These are phyloP conservation scores for Phytophthora macrochlamydospora DNA, from an alignment of 352 stramenopile species.

Conservation along the genomic window DNA sequence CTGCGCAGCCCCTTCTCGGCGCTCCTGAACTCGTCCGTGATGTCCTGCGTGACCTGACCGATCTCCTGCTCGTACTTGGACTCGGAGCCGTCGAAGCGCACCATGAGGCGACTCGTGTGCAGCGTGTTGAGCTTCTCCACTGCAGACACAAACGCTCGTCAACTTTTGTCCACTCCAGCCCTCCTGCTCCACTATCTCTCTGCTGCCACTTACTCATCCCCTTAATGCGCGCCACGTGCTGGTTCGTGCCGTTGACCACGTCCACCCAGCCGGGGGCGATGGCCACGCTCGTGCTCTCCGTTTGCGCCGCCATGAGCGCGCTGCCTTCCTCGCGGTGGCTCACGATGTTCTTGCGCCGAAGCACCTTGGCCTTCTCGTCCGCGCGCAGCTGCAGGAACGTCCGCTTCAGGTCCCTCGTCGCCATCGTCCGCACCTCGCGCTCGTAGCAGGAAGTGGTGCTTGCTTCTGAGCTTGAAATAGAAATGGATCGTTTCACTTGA, in stretches of 20 bases:
- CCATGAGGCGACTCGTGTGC: constrained; percentile 87
- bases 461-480: background rate
- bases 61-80: constrained; percentile 88
- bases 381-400: constrained; percentile 71
- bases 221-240: constrained; percentile 82
- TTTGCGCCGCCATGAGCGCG: constrained; percentile 62
- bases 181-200: background rate
- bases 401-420: constrained; percentile 80
- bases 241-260: constrained; percentile 79
- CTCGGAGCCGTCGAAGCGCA: constrained; percentile 86
- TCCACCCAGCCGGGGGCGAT: constrained; percentile 79
- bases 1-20: constrained; percentile 76
- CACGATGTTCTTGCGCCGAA: constrained; percentile 87
- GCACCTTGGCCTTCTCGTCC: constrained; percentile 84
- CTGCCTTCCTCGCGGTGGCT: constrained; percentile 70
- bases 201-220: constrained; percentile 67
- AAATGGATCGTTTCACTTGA: background rate
- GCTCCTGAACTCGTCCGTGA: constrained; percentile 84
- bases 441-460: background rate
- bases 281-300: constrained; percentile 39
- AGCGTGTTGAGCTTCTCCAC: constrained; percentile 87
- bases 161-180: background rate
- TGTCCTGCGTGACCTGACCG: constrained; percentile 76
- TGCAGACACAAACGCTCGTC: constrained; percentile 29
- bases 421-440: constrained; percentile 39